Percentiles rank a stretch among this genome's conserved stretches.
Evolutionary conservation across 2,329 filamentous ascomycete species (phyloP).

Genomic region (Fusarium fujikuroi): DNA sequence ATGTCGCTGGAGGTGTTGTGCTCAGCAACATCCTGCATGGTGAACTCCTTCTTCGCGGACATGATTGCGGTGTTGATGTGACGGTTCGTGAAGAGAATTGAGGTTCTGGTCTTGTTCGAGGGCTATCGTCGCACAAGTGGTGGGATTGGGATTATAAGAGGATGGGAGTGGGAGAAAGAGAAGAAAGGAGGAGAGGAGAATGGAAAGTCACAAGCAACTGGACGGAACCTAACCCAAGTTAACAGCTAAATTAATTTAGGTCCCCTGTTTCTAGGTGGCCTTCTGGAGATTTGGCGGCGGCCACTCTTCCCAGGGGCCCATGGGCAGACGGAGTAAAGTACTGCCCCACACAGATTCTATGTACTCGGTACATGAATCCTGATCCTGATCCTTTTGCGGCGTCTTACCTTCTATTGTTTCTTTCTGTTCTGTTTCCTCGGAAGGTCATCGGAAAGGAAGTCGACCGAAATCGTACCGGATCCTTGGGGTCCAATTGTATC

Average conservation of each 20-base stretch:
- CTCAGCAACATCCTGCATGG: constrained; percentile 82
- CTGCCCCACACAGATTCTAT: constrained; percentile 8
- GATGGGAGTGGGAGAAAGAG: constrained; percentile 23
- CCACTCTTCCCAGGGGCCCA: constrained; percentile 3
- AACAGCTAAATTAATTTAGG: constrained; percentile 30
- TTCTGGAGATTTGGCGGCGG: constrained; percentile 29
- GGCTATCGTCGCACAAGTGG: constrained; percentile 27
- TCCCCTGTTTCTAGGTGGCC: constrained; percentile 36
- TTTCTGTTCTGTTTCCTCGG: constrained; percentile 19
- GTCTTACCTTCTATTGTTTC: constrained; percentile 2
- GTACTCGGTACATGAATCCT: constrained; percentile 3
- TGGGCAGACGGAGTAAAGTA: not conserved
- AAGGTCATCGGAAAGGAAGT: constrained; percentile 13
- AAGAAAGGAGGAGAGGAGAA: constrained; percentile 25
- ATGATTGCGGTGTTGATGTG: constrained; percentile 39
- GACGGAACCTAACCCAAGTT: constrained; percentile 5
- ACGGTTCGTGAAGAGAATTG: constrained; percentile 20
- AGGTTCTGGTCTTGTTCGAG: constrained; percentile 17
- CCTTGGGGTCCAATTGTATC: not conserved
- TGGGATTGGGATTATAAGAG: constrained; percentile 7
- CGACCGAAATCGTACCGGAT: not conserved
- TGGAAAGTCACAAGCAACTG: constrained; percentile 22
- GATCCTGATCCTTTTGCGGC: not conserved
- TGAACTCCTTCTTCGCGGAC: constrained; percentile 64
- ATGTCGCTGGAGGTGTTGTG: constrained; percentile 96